These are phyloP conservation scores for Zymoseptoria passerinii DNA, from an alignment of 2,329 filamentous ascomycete genomes.

Conservation along the genomic window DNA sequence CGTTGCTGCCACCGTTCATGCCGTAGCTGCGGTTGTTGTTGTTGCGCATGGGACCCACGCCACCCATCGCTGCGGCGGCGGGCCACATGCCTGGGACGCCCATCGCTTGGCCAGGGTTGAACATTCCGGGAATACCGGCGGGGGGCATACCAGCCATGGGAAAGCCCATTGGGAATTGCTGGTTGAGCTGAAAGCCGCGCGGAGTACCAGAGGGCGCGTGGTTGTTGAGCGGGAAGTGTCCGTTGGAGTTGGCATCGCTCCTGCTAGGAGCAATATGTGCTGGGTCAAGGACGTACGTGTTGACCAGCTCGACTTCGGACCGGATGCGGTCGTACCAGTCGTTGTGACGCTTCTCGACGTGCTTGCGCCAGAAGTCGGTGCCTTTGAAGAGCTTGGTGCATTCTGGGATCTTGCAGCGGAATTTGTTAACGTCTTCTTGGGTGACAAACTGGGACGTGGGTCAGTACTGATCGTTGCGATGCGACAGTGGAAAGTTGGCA, in stretches of 20 bases:
- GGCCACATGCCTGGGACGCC: slow-evolving; percentile 21
- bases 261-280: slow-evolving; percentile 89
- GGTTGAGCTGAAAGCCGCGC: slow-evolving; percentile 80
- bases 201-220: slow-evolving; percentile 71
- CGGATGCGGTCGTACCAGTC: slow-evolving; percentile 78
- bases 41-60: slow-evolving; percentile 36
- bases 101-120: slow-evolving; percentile 36
- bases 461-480: neutral
- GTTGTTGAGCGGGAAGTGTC: slow-evolving; percentile 79
- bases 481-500: neutral
- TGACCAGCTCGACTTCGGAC: slow-evolving; percentile 83
- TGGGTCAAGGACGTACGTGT: slow-evolving; percentile 88
- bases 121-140: slow-evolving; percentile 28
- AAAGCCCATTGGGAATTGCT: slow-evolving; percentile 38
- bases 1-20: slow-evolving; percentile 28
- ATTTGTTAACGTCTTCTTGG: slow-evolving; percentile 96
- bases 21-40: slow-evolving; percentile 12
- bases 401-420: slow-evolving; percentile 89
- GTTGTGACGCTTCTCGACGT: slow-evolving; percentile 87
- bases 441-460: slow-evolving; percentile 56
- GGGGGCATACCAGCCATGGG: slow-evolving; percentile 40
- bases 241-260: slow-evolving; percentile 90
- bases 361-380: slow-evolving; percentile 94
- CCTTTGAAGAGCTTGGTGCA: slow-evolving; percentile 97
- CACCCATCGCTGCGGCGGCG: slow-evolving; percentile 20